Evolutionary conservation across 306 rosid genomes (phyloP).

Genomic region (Fragaria ananassa): DNA sequence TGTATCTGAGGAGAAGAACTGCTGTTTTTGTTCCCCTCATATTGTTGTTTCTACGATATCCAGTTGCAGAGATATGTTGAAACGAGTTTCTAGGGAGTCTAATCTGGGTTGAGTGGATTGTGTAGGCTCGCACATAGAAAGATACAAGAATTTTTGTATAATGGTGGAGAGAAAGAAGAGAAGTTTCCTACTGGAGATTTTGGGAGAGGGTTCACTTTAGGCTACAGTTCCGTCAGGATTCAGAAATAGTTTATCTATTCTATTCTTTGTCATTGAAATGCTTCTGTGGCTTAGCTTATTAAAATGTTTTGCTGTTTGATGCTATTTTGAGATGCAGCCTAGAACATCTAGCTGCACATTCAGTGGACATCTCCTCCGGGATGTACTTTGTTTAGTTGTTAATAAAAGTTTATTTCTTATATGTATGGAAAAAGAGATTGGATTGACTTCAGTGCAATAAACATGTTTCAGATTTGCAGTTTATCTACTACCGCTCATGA

Average conservation of each 20-base stretch:
- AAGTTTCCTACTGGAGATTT: not conserved
- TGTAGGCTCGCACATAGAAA: not conserved
- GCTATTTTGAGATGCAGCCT: not conserved
- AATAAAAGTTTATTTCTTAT: not conserved
- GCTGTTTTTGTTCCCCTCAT: too few relatives aligned
- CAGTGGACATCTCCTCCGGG: not conserved
- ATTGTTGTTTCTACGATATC: too few relatives aligned
- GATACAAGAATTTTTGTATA: not conserved
- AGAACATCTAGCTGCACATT: not conserved
- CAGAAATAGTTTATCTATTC: not conserved
- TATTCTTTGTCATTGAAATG: not conserved
- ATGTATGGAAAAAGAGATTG: not conserved
- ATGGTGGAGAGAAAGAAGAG: not conserved
- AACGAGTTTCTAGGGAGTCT: not conserved
- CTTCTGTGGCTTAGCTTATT: not conserved
- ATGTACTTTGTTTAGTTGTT: not conserved
- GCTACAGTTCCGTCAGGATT: not conserved
- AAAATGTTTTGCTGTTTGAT: not conserved
- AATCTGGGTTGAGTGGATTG: not conserved
- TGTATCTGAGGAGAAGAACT: too few relatives aligned
- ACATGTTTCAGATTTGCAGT: slow-evolving; percentile 71
- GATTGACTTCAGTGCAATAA: slow-evolving; percentile 8
- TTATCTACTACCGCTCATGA: slow-evolving; percentile 87
- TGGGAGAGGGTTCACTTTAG: not conserved
- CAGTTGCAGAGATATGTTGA: too few relatives aligned